Evolutionary conservation across 2,329 filamentous ascomycete species (phyloP), one percentile per base, ranked within the genome.

Genomic region (Fusarium musae): DNA sequence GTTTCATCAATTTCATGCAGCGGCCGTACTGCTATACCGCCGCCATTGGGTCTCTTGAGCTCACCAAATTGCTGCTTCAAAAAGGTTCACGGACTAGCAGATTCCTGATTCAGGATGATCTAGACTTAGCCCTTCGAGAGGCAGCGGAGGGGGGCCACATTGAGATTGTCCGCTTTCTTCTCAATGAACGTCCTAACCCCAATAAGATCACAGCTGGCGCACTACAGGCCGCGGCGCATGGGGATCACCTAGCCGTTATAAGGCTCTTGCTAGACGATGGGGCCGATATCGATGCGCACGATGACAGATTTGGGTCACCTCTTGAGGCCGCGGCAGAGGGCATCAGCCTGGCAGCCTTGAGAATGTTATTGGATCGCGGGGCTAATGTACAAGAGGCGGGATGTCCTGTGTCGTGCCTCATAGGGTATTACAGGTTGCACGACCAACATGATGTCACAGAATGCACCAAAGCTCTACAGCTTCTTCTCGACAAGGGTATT

Each of bases 381-480:
- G 42, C 42, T 9, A 26, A 12, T 44, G 16, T 7, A 1, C 6
- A 0, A 23, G 23, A 23, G 23, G 23, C 23, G 23, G 42, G 42
- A 19, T 44, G 16, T 6, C 23, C 23, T 4, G 0, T 26, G 0
- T 44, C 42, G 16, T 44, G 23, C 0, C 23, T 44, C 10, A 26
- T 43, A 0, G n/a, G n/a, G n/a, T n/a, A n/a, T n/a, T n/a, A n/a
- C n/a, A n/a, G n/a, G n/a, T n/a, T n/a, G n/a, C n/a, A n/a, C n/a
- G n/a, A 5, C 10, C 5, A 4, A 7, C 7, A 17, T 43, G 6
- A 26, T 17, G 1, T 19, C 16, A 19, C 16, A 1, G 7, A 26
- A 0, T 26, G 1, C n/a, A 13, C 0, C 1, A 6, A 19, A 0
- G 10, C 1, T 9, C 16, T 44, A 0, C 3, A 12, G 4, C 42